phyloP scores from a whole-genome alignment of 129 eudicot genomes.

The Deinandra increscens region DNA sequence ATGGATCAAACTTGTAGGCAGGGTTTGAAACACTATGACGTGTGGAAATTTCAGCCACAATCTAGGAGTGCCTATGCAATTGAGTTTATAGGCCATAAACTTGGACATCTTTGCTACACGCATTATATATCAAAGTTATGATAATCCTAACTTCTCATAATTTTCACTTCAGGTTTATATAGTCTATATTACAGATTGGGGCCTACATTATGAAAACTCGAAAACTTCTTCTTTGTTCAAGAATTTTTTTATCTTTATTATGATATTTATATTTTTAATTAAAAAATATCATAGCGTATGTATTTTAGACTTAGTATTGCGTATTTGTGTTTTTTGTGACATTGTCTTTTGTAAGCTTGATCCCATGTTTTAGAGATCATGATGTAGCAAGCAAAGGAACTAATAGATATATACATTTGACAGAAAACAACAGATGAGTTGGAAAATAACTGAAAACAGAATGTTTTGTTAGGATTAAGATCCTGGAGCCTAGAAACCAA shows the following conservation, averaged over 20 bases:
- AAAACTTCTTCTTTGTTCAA: no score
- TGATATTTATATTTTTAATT: no score
- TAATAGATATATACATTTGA: not conserved
- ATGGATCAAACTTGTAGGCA: not conserved
- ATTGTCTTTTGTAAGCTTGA: not conserved
- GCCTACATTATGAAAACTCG: no score
- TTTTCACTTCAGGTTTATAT: no score
- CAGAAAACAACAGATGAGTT: slow-evolving; percentile 9
- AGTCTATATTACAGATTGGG: no score
- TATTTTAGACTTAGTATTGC: no score
- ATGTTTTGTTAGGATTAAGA: slow-evolving; percentile 33
- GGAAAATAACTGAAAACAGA: slow-evolving; percentile 15
- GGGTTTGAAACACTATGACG: slow-evolving; percentile 18
- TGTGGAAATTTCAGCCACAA: slow-evolving; percentile 11
- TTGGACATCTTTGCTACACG: slow-evolving; percentile 4
- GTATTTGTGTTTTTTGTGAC: not conserved
- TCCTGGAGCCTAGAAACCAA: slow-evolving; percentile 36
- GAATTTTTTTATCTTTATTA: no score
- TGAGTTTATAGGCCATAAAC: slow-evolving; percentile 18
- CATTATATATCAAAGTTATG: not conserved
- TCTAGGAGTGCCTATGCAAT: slow-evolving; percentile 2
- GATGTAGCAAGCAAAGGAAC: not conserved
- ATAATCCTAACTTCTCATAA: not conserved
- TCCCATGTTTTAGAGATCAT: not conserved
- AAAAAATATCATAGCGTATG: no score